Conservation (phyloP, 345 rosid genomes). For the Trapa bicornis region DNA sequence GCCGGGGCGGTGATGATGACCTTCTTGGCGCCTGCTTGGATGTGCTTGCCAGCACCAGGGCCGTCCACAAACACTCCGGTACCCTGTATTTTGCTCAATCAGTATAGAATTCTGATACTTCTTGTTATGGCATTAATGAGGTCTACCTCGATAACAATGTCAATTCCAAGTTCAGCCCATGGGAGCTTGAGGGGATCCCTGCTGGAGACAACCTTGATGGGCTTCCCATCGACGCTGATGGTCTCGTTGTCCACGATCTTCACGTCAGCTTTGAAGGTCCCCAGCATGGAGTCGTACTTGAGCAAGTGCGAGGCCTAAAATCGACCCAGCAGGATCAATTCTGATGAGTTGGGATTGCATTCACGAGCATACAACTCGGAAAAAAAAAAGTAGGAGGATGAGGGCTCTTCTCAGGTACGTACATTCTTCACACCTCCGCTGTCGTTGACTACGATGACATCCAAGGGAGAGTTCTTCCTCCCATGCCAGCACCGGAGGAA, state of each 20-base stretch:
- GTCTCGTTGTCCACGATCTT: conserved; percentile 64
- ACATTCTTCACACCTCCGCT: conserved; percentile 98
- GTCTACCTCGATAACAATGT: conserved; percentile 86
- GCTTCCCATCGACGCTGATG: conserved; percentile 87
- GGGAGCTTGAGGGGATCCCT: conserved; percentile 98
- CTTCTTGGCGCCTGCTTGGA: conserved; percentile 97
- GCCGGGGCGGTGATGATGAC: conserved; percentile 98
- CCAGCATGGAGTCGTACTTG: conserved; percentile 90
- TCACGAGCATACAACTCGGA: not conserved
- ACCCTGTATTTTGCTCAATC: conserved; percentile 30
- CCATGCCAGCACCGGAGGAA: conserved; percentile 99
- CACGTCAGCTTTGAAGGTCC: conserved; percentile 90
- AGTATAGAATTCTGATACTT: too few relatives aligned
- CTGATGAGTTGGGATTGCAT: not conserved
- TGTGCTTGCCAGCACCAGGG: conserved; percentile 97
- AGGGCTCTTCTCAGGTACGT: conserved; percentile 8
- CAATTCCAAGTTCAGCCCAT: conserved; percentile 95
- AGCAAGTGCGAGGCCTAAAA: conserved; percentile 90
- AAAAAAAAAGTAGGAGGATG: too few relatives aligned
- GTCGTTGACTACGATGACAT: conserved; percentile 86
- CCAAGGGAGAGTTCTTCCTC: conserved; percentile 84
- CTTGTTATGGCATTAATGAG: too few relatives aligned
- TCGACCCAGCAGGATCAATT: not conserved
- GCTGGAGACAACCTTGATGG: conserved; percentile 71
- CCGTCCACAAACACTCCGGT: conserved; percentile 99